A percentile compares a stretch with the other conserved stretches of the same genome.
phyloP scores from a whole-genome alignment of 140 eudicot species.

The Cichorium intybus region DNA sequence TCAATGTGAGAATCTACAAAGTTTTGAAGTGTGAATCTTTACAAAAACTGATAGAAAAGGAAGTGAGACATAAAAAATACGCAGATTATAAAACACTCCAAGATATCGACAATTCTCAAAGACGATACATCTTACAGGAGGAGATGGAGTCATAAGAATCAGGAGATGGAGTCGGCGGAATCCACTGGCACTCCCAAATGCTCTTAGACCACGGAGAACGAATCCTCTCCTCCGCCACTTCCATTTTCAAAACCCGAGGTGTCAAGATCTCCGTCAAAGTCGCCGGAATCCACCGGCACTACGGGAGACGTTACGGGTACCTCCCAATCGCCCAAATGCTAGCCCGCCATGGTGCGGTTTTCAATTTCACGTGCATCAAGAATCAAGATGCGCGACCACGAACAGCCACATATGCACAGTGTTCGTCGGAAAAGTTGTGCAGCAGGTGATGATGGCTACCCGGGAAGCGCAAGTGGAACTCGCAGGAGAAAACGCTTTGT shows the following conservation, averaged over 20 bases:
- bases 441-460: slow-evolving; percentile 79
- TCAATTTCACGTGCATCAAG: slow-evolving; percentile 92
- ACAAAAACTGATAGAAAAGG: slow-evolving; percentile 64
- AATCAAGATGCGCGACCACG: slow-evolving; percentile 96
- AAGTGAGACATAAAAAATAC: slow-evolving; percentile 65
- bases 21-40: slow-evolving; percentile 85
- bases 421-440: slow-evolving; percentile 91
- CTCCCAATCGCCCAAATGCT: slow-evolving; percentile 87
- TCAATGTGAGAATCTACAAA: slow-evolving; percentile 75
- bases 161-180: too few species aligned
- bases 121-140: slow-evolving; percentile 87
- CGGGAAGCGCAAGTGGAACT: slow-evolving; percentile 69
- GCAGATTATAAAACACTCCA: slow-evolving; percentile 84
- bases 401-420: slow-evolving; percentile 91
- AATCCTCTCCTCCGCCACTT: slow-evolving; percentile 57
- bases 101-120: slow-evolving; percentile 85
- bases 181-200: slow-evolving; percentile 93
- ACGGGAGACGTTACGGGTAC: slow-evolving; percentile 91
- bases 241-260: slow-evolving; percentile 48
- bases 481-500: slow-evolving; percentile 93
- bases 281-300: slow-evolving; percentile 98
- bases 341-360: slow-evolving; percentile 72
- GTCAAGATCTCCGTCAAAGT: slow-evolving; percentile 79
- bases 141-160: too few species aligned
- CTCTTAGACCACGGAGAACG: slow-evolving; percentile 85